Evolutionary conservation across 345 rosid genomes (phyloP).

Genomic region (Populus nigra): DNA sequence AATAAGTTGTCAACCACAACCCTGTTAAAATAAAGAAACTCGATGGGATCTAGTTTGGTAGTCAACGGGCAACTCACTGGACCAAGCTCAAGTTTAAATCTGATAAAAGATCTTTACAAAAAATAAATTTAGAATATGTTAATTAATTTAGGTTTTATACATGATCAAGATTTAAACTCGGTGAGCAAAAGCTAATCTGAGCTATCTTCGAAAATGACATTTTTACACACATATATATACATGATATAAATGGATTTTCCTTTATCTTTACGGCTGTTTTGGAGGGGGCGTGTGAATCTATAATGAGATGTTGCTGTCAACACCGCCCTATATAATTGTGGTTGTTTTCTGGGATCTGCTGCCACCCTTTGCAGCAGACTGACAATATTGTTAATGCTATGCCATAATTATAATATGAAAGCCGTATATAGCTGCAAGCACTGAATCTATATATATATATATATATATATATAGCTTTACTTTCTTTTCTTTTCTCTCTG

Average conservation of each 20-base stretch:
- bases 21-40: no score
- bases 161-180: background rate
- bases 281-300: background rate
- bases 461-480: background rate
- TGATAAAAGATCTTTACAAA: no score
- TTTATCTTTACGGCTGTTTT: constrained; percentile 19
- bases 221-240: background rate
- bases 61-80: no score
- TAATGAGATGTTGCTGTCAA: constrained; percentile 27
- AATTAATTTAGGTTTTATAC: background rate
- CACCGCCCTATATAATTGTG: constrained; percentile 24
- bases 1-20: no score
- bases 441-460: background rate
- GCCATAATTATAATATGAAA: constrained; percentile 10
- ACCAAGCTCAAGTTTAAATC: no score
- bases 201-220: background rate
- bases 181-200: background rate
- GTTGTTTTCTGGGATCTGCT: constrained; percentile 48
- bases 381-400: constrained; percentile 29
- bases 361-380: constrained; percentile 27
- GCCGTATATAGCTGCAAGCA: background rate
- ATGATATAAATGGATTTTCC: background rate
- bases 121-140: no score
- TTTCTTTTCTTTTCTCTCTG: constrained; percentile 7
- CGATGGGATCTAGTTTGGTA: no score